Evolutionary conservation across 2,329 filamentous ascomycete genomes (phyloP), one percentile per base, ranked within the genome.

Genomic region (Thielaviopsis musarum): DNA sequence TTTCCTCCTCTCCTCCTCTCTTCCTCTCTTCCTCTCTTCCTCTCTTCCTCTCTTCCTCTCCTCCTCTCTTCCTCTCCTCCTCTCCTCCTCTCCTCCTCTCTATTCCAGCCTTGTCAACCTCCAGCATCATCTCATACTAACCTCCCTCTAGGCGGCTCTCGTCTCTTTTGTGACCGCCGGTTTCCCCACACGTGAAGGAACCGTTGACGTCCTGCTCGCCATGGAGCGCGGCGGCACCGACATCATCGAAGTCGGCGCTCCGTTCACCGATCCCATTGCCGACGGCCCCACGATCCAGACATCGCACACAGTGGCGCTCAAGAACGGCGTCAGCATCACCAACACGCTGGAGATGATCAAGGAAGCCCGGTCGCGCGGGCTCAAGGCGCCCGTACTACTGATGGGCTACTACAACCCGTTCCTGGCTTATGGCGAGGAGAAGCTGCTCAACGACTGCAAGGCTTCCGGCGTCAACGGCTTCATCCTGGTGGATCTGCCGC

Each of bases 341-440:
- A 83, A 80, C 57, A 87, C 88, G 17, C 79, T 98, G 49, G 79
- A 87, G 67, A 91, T 95, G 78, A 85, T 96, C 62, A 84, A 85
- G 66, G 81, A 87, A 63, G 89, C 91, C 54, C 80, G 93, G 67
- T 78, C 79, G 65, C 80, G 79, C 63, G 93, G 93, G 51, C 76
- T 97, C 59, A 84, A 79, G 67, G 83, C 85, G 0, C 93, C 93
- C 0, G 81, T 98, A 51, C 74, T 98, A 68, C 80, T 98, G 65
- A 98, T 98, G 93, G 93, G 93, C 67, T 98, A 98, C 80, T 98
- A 95, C 75, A 98, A 98, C 75, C 93, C 93, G 1, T 78, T 97
- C 63, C 77, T 97, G 63, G 88, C 86, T 67, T 98, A 97, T 70
- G 93, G 93, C 58, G 93, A 98, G 74, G 90, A 95, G 74, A 81